A percentile compares a stretch with the other conserved stretches of the same genome.
phyloP scores from a whole-genome alignment of 306 rosid species.

The Begonia loranthoides region DNA sequence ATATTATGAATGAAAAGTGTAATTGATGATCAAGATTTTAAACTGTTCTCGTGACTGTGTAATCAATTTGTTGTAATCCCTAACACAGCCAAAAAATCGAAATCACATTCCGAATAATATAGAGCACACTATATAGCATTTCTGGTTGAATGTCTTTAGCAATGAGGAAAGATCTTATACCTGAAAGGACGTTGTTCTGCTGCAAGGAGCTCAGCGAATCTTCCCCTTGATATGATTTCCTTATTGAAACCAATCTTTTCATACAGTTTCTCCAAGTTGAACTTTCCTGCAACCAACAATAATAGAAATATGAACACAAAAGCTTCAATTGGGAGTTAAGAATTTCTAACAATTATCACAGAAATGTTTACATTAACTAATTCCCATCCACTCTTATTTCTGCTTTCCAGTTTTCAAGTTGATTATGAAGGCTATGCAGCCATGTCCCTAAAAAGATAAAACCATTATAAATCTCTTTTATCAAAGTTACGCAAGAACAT shows the following conservation, averaged over 20 bases:
- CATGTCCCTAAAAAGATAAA: background rate
- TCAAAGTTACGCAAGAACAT: too few relatives aligned
- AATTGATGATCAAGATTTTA: too few relatives aligned
- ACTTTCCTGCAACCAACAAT: slow-evolving; percentile 38
- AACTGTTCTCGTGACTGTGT: too few relatives aligned
- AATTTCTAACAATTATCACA: too few relatives aligned
- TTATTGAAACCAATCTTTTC: slow-evolving; percentile 96
- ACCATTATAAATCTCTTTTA: background rate
- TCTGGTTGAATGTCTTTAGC: background rate
- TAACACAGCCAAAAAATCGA: too few relatives aligned
- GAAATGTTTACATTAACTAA: too few relatives aligned
- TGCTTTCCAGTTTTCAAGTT: too few relatives aligned
- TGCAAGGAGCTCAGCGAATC: slow-evolving; percentile 76
- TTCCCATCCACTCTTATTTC: too few relatives aligned
- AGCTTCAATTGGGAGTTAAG: background rate
- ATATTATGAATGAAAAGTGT: too few relatives aligned
- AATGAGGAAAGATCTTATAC: slow-evolving; percentile 16
- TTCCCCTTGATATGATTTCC: slow-evolving; percentile 86
- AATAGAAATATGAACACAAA: slow-evolving; percentile 1
- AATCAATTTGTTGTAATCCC: too few relatives aligned
- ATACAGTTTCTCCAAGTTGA: slow-evolving; percentile 75
- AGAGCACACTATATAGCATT: background rate
- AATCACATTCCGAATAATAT: too few relatives aligned
- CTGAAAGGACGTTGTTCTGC: slow-evolving; percentile 87
- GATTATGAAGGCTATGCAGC: background rate